Evolutionary conservation across 257 asterid genomes (phyloP).

Genomic region (Solanum piurae): DNA sequence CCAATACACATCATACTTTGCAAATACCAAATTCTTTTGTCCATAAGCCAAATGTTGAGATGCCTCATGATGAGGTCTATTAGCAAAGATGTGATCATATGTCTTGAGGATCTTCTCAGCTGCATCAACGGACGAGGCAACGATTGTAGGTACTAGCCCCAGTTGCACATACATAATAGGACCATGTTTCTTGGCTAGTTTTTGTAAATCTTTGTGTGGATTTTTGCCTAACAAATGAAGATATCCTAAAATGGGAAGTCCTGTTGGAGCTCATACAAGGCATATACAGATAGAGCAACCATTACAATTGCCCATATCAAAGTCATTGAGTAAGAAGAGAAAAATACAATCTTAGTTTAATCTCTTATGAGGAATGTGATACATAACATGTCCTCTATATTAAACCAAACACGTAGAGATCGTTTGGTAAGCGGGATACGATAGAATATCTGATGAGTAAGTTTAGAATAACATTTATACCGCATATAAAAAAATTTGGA

Average conservation of each 20-base stretch:
- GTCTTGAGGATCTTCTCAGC: neutral
- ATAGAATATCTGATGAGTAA: too few relatives aligned
- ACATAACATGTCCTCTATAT: neutral
- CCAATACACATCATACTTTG: neutral
- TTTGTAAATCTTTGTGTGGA: neutral
- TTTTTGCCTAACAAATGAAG: neutral
- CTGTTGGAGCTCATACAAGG: neutral
- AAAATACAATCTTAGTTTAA: neutral
- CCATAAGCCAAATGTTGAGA: neutral
- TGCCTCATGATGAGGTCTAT: neutral
- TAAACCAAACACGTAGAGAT: neutral
- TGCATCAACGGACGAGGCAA: neutral
- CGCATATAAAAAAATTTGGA: too few relatives aligned
- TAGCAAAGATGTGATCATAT: neutral
- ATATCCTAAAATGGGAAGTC: neutral
- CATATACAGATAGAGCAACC: neutral
- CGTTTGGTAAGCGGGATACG: too few relatives aligned
- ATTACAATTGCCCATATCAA: neutral
- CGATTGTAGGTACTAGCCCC: neutral
- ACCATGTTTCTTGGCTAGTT: neutral
- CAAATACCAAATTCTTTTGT: neutral
- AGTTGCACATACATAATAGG: slow-evolving; percentile 3
- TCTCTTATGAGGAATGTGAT: neutral
- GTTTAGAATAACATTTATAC: too few relatives aligned
- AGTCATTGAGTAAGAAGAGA: neutral